Conservation (phyloP, 352 stramenopile species). For the Globisporangium spinosum region DNA sequence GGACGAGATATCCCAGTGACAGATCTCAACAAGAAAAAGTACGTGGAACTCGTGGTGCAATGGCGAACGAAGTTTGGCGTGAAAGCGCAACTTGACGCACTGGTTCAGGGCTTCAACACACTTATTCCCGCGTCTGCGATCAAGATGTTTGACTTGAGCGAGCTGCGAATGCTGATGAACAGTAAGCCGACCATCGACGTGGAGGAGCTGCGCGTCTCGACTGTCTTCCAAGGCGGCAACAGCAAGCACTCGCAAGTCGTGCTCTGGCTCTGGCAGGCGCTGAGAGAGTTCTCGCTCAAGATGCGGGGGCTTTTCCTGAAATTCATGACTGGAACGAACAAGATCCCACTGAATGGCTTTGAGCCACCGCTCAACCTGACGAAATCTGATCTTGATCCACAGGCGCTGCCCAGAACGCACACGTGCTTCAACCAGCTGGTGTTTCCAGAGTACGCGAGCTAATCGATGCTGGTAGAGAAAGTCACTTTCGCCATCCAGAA, state of each 20-base stretch:
- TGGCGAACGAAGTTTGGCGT: slow-evolving; percentile 58
- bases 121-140: slow-evolving; percentile 47
- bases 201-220: slow-evolving; percentile 76
- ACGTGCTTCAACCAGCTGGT: slow-evolving; percentile 91
- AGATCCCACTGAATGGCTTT: slow-evolving; percentile 82
- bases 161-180: slow-evolving; percentile 47
- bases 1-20: slow-evolving; percentile 61
- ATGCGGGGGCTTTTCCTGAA: slow-evolving; percentile 68
- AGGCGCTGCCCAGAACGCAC: slow-evolving; percentile 68
- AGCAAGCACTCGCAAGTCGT: slow-evolving; percentile 69
- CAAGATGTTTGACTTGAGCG: slow-evolving; percentile 42
- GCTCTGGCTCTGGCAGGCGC: slow-evolving; percentile 83
- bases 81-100: slow-evolving; percentile 51
- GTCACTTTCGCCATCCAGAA: slow-evolving; percentile 78
- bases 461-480: slow-evolving; percentile 64
- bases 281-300: slow-evolving; percentile 62
- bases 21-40: slow-evolving; percentile 75
- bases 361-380: slow-evolving; percentile 86
- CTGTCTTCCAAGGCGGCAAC: slow-evolving; percentile 82
- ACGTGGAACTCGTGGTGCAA: slow-evolving; percentile 58
- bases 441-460: slow-evolving; percentile 72
- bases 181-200: slow-evolving; percentile 73
- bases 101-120: slow-evolving; percentile 45
- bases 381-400: slow-evolving; percentile 64
- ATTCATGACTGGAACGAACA: slow-evolving; percentile 83